A percentile compares a stretch with the other conserved stretches of the same genome.
Conservation (phyloP, 495 filamentous ascomycete genomes). For the Pyrenopolyporus hunteri region DNA sequence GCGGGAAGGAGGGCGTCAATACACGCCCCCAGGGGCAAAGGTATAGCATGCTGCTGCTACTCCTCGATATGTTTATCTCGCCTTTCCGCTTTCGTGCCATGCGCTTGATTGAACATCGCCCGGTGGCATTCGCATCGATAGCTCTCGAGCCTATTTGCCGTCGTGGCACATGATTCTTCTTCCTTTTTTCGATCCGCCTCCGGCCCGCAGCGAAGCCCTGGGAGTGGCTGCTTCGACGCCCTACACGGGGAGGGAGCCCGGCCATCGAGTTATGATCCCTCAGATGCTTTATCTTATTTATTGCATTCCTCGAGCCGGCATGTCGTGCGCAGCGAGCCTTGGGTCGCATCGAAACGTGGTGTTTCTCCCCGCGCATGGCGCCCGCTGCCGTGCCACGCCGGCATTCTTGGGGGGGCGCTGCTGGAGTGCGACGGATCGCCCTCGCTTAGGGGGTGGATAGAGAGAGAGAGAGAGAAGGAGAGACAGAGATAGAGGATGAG, state of each 20-base stretch:
- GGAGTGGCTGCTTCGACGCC: conserved; percentile 5
- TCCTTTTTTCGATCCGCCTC: not conserved
- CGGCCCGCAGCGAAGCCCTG: not conserved
- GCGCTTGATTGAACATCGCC: no score
- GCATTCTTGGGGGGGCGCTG: not conserved
- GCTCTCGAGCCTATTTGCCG: conserved; percentile 26
- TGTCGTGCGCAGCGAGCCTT: conserved; percentile 28
- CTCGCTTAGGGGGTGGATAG: not conserved
- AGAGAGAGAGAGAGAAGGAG: not conserved
- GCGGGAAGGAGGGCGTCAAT: not conserved
- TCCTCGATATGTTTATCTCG: not conserved
- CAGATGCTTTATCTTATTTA: not conserved
- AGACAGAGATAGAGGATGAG: not conserved
- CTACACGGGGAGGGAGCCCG: not conserved
- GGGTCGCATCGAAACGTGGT: conserved; percentile 37
- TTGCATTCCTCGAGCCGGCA: not conserved
- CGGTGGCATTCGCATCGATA: conserved; percentile 28
- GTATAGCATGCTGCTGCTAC: not conserved
- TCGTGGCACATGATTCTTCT: conserved; percentile 22
- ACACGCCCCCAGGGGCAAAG: not conserved
- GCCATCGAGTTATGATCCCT: conserved; percentile 16
- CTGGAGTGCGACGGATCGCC: conserved; percentile 1
- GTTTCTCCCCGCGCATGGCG: conserved; percentile 32
- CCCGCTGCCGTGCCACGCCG: conserved; percentile 26
- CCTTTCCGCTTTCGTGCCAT: not conserved